Percentiles rank a stretch among this genome's conserved stretches.
phyloP scores from a whole-genome alignment of 164 flowering plant species.

The Liquidambar formosana region DNA sequence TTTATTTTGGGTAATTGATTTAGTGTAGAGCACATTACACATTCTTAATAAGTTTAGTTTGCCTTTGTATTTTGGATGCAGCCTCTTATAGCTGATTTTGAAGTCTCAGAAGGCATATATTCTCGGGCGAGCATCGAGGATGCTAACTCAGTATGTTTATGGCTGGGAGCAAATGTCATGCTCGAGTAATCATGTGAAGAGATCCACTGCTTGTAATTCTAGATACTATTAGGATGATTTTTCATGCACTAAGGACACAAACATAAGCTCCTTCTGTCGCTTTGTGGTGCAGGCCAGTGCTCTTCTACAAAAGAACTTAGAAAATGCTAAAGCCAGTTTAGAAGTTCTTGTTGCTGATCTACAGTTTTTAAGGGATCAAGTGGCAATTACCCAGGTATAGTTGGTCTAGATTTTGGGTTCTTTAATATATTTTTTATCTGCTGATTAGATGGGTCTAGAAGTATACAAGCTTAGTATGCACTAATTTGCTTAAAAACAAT shows the following conservation, averaged over 20 bases:
- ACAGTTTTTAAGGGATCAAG: conserved; percentile 86
- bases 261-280: neutral
- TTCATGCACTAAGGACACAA: conserved; percentile 1
- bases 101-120: conserved; percentile 96
- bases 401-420: neutral
- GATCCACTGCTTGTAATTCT: conserved; percentile 12
- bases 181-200: conserved; percentile 81
- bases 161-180: conserved; percentile 99
- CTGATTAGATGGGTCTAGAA: neutral
- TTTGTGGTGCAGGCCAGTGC: conserved; percentile 59
- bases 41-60: neutral
- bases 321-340: conserved; percentile 92
- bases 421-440: neutral
- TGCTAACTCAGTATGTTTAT: conserved; percentile 76
- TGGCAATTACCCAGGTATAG: conserved; percentile 76
- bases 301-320: conserved; percentile 72
- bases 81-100: conserved; percentile 84
- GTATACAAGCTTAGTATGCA: neutral
- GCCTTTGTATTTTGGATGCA: conserved; percentile 30
- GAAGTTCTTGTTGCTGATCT: conserved; percentile 78
- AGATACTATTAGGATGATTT: neutral
- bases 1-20: no score
- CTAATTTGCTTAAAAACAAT: no score
- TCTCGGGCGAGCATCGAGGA: conserved; percentile 80
- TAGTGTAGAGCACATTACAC: no score